These are phyloP conservation scores for Yamadazyma endophytica DNA, from an alignment of 805 yeast species.

Conservation along the genomic window DNA sequence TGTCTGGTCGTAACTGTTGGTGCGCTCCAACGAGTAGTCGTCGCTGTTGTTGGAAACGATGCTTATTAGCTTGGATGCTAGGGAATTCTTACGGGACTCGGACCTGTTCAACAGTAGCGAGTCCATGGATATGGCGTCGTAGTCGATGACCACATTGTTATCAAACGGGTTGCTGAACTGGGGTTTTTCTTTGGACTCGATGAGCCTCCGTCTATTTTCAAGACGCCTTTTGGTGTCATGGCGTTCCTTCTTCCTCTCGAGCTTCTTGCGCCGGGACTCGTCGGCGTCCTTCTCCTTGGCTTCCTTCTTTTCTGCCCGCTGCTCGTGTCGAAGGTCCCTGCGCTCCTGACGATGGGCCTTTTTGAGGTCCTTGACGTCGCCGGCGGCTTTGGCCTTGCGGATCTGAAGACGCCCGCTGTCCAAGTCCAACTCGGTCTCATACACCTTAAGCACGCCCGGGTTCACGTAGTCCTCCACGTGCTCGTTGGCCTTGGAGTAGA, in stretches of 20 bases:
- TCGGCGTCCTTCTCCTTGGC: slow-evolving; percentile 1
- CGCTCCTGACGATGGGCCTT: slow-evolving; percentile 3
- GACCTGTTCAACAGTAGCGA: no score
- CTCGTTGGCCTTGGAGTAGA: slow-evolving; percentile 35
- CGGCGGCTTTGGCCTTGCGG: slow-evolving; percentile 4
- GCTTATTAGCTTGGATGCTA: slow-evolving; percentile 17
- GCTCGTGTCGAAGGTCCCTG: slow-evolving; percentile 4
- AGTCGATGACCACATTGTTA: slow-evolving; percentile 3
- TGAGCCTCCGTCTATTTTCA: slow-evolving; percentile 5
- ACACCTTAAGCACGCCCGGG: slow-evolving; percentile 14
- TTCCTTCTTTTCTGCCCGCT: slow-evolving; percentile 4
- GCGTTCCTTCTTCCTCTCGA: slow-evolving; percentile 3
- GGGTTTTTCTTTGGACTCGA: slow-evolving; percentile 8
- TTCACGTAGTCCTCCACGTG: slow-evolving; percentile 17
- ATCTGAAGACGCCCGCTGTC: slow-evolving; percentile 11
- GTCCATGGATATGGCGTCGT: no score
- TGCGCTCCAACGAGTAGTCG: slow-evolving; percentile 13
- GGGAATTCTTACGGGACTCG: slow-evolving; percentile 12
- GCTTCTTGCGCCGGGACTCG: no score
- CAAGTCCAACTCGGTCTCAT: slow-evolving; percentile 13
- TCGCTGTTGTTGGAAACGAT: slow-evolving; percentile 14
- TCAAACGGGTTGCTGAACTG: slow-evolving; percentile 11
- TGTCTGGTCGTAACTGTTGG: slow-evolving; percentile 34
- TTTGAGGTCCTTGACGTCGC: slow-evolving; percentile 1
- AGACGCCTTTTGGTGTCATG: slow-evolving; percentile 6